These are phyloP conservation scores for Escallonia rubra DNA, from an alignment of 129 eudicot genomes.

Conservation along the genomic window DNA sequence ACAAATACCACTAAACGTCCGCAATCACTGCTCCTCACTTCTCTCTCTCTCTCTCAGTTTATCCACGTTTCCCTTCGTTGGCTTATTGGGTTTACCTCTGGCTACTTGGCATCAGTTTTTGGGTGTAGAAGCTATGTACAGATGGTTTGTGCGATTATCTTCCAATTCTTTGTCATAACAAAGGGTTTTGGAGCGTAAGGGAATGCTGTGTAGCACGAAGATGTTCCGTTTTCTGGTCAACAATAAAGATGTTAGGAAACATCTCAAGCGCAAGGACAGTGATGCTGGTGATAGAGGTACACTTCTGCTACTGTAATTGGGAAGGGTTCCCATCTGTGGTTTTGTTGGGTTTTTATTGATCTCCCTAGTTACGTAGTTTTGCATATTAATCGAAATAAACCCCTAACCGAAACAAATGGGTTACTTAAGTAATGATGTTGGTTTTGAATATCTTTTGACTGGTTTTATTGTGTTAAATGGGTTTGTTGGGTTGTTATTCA, in stretches of 20 bases:
- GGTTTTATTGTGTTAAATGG: not conserved
- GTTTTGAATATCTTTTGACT: not conserved
- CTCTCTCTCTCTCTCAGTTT: constrained; percentile 1
- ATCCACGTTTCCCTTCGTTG: not conserved
- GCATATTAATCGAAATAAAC: no score
- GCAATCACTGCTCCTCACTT: constrained; percentile 4
- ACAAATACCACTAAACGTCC: not conserved
- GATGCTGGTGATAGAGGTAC: constrained; percentile 89
- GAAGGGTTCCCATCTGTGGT: not conserved
- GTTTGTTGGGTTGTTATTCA: not conserved
- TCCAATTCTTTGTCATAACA: not conserved
- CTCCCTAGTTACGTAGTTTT: no score
- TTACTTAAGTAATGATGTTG: not conserved
- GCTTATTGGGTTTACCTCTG: not conserved
- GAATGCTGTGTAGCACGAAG: constrained; percentile 34
- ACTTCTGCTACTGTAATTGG: not conserved
- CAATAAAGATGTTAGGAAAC: constrained; percentile 65
- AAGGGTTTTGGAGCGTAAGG: not conserved
- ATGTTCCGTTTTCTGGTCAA: constrained; percentile 52
- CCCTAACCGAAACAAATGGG: no score
- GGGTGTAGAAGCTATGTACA: not conserved
- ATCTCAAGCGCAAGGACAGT: constrained; percentile 91
- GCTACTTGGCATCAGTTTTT: not conserved
- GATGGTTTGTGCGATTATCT: not conserved
- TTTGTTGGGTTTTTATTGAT: not conserved